Evolutionary conservation across 305 asterid species (phyloP), one percentile per base, ranked within the genome.

Genomic region (Fraxinus platypoda): DNA sequence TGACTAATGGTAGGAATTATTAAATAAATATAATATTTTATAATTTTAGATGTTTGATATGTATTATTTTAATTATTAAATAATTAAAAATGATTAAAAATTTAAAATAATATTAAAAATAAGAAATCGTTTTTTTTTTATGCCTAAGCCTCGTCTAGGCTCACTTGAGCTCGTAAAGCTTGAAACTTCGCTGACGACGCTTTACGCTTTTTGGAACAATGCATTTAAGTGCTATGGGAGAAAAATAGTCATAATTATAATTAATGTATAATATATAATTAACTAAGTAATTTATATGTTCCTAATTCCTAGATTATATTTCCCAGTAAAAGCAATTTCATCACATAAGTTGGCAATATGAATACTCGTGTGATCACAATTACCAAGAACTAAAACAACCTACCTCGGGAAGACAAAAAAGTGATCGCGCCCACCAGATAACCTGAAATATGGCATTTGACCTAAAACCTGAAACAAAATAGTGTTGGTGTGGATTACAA

Each of bases 381-480:
- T 73, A 33, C 28, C 23, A 41, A 70, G 80, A 77, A 82, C 41
- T 43, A 78, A 46, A 68, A 64, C 12, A 30, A 33, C 81, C 83
- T 87, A 96, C 98, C 98, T 94, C 73, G 99, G 99, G 87, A 96
- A 96, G 72, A 96, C 94, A 89, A 94, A 94, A 79, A 96, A 83
- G 89, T 96, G 99, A 87, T 93, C 82, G 79, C 98, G 95, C 62
- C 99, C 97, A 80, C 98, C 95, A 76, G 98, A 91, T 83, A 96
- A 86, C 90, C 98, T 90, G 91, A 94, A 96, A 89, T 92, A 89
- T 80, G 98, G 97, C 99, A 96, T 94, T 90, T 96, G 98, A 85
- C 97, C 88, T 85, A 94, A 87, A 83, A 95, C 97, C 98, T 94
- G 97, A 90, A 90, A 93, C 85, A 84, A 87, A 86, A 85, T 80